A percentile compares a stretch with the other conserved stretches of the same genome.
phyloP scores from a whole-genome alignment of 139 green algal species.

The Volvox africanus region DNA sequence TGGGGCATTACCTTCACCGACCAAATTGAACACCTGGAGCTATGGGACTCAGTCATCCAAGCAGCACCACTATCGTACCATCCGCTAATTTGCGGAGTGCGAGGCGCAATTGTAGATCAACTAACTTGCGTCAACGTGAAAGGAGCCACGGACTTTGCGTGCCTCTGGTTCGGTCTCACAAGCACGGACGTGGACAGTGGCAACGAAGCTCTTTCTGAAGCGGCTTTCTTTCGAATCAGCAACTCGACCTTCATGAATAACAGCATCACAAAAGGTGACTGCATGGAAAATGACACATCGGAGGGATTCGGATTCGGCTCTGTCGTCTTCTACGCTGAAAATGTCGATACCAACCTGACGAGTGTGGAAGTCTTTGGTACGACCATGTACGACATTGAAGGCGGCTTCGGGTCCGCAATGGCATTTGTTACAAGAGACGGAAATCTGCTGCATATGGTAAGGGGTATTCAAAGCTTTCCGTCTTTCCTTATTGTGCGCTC shows the following conservation, averaged over 20 bases:
- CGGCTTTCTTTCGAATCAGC: neutral
- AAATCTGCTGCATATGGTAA: too few relatives aligned
- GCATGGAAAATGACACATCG: too few relatives aligned
- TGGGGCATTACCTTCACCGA: neutral
- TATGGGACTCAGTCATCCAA: neutral
- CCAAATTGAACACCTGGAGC: neutral
- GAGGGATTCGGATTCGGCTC: too few relatives aligned
- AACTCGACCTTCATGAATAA: neutral
- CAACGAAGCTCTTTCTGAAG: neutral
- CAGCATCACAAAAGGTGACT: neutral
- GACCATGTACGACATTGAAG: too few relatives aligned
- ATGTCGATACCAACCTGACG: too few relatives aligned
- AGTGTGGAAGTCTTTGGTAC: too few relatives aligned
- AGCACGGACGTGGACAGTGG: neutral
- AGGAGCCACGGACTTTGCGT: neutral
- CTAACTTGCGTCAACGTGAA: neutral
- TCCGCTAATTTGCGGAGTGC: neutral
- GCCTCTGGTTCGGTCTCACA: neutral
- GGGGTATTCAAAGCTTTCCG: too few relatives aligned
- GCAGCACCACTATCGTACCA: neutral
- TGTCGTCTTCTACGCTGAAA: too few relatives aligned
- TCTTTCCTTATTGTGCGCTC: too few relatives aligned
- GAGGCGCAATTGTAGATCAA: neutral
- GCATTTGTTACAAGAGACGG: too few relatives aligned
- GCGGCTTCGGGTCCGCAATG: too few relatives aligned